A percentile compares a stretch with the other conserved stretches of the same genome.
Evolutionary conservation across 75 land plant genomes (phyloP).

Genomic region (Cupressus sempervirens): DNA sequence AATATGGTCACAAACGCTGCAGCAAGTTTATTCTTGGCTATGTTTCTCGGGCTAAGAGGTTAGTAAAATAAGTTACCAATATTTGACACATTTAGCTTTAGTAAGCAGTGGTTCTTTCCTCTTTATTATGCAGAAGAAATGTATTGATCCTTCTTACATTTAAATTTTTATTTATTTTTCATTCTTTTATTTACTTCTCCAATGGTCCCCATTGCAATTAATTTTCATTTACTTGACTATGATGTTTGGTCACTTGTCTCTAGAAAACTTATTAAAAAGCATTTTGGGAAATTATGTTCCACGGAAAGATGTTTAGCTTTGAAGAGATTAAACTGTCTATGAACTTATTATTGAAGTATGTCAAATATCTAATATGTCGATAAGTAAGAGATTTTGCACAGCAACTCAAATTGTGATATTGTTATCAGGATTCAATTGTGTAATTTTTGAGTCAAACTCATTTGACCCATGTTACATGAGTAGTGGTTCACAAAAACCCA

Average conservation of each 20-base stretch:
- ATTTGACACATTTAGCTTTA: background rate
- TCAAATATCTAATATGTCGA: background rate
- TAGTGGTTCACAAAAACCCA: too few species aligned
- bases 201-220: background rate
- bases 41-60: conserved; percentile 85
- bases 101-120: background rate
- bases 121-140: background rate
- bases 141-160: background rate
- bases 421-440: too few species aligned
- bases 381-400: too few species aligned
- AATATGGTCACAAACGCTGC: conserved; percentile 12
- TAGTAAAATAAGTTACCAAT: conserved; percentile 9
- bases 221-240: background rate
- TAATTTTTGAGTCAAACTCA: too few species aligned
- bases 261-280: background rate
- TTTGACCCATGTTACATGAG: too few species aligned
- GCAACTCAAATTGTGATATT: too few species aligned
- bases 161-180: background rate
- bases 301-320: background rate
- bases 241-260: background rate
- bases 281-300: background rate
- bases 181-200: background rate
- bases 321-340: background rate
- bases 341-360: background rate
- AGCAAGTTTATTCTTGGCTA: conserved; percentile 85